phyloP scores from a whole-genome alignment of 495 filamentous ascomycete genomes.

The Penicillium steckii region DNA sequence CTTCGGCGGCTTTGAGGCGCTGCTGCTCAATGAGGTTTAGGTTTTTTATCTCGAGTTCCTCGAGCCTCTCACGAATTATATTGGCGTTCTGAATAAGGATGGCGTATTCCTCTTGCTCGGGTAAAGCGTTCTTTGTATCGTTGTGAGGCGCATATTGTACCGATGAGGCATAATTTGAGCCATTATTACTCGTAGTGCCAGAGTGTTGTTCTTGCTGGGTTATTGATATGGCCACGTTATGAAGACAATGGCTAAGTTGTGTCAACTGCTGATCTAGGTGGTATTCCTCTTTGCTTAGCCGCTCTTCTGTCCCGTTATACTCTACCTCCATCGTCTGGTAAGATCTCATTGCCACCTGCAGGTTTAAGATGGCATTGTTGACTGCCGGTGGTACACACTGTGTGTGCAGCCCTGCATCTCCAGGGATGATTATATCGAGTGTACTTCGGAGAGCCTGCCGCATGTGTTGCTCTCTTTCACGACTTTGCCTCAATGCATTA shows the following conservation, averaged over 20 bases:
- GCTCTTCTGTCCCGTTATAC: slow-evolving; percentile 26
- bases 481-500: slow-evolving; percentile 8
- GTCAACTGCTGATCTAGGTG: slow-evolving; percentile 18
- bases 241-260: slow-evolving; percentile 6
- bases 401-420: slow-evolving; percentile 6
- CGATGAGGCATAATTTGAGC: not conserved
- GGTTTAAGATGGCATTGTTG: slow-evolving; percentile 4
- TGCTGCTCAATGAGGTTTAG: slow-evolving; percentile 18
- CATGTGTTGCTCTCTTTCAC: slow-evolving; percentile 14
- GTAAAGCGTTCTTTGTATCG: not conserved
- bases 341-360: slow-evolving; percentile 14
- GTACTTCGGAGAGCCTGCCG: slow-evolving; percentile 10
- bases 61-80: slow-evolving; percentile 26
- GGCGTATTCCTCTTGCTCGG: slow-evolving; percentile 20
- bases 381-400: no score
- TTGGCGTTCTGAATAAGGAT: slow-evolving; percentile 27
- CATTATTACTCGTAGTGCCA: no score
- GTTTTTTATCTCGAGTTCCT: slow-evolving; percentile 24
- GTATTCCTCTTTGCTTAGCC: slow-evolving; percentile 26
- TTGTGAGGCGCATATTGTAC: not conserved
- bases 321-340: slow-evolving; percentile 25
- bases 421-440: slow-evolving; percentile 15
- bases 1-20: slow-evolving; percentile 5
- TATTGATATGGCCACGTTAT: not conserved
- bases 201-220: not conserved